Base-by-base conservation (phyloP, 148 eudicot genomes). In the Selenicereus undatus region DNA sequence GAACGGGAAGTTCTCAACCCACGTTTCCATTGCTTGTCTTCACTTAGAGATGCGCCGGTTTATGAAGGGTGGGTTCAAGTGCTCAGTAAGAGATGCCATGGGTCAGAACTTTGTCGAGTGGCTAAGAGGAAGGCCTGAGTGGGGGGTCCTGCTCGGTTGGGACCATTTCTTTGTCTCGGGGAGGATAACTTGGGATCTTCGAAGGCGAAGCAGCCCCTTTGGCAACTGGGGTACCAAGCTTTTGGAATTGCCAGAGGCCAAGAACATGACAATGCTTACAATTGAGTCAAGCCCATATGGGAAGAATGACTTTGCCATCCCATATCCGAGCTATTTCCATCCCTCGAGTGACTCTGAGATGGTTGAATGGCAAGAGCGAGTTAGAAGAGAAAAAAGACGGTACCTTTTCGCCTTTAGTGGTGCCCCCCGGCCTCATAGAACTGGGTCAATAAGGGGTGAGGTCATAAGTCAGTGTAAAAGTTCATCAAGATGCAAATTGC, bases 241-340 rank as follows among this genome's bases (percentile, higher is more conserved):
- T 8, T 62, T 89, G 66, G 68, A 79, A 5, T 62, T 88, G 29
- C 86, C 88, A 0, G 88, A 84, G n/a, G 22, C 62, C 0, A 75
- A 81, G 54, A 89, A 89, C 72, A 80, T 86, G 80, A 86, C 88
- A 0, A 73, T 86, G 83, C 68, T 89, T 0, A 71, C 65, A 2
- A 76, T 88, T 11, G 90, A 89, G 62, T 81, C 89, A 0, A 81
- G 84, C 74, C 87, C 84, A 1, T 78, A 77, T 60, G 83, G 32
- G 22, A 62, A 71, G 1, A 83, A 83, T 8, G 90, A 88, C 22
- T 81, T 89, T 51, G 90, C 83, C 0, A 78, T 89, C 22, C 92
- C 90, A 24, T 88, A 89, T 71, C 92, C 92, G 1, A 84, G 89
- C 9, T 82, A 80, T 62, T 89, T 89, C 56, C 91, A 89, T 76